Evolutionary conservation across 441 rosid genomes (phyloP), one percentile per base, ranked within the genome.

Genomic region (Jatropha podagrica): DNA sequence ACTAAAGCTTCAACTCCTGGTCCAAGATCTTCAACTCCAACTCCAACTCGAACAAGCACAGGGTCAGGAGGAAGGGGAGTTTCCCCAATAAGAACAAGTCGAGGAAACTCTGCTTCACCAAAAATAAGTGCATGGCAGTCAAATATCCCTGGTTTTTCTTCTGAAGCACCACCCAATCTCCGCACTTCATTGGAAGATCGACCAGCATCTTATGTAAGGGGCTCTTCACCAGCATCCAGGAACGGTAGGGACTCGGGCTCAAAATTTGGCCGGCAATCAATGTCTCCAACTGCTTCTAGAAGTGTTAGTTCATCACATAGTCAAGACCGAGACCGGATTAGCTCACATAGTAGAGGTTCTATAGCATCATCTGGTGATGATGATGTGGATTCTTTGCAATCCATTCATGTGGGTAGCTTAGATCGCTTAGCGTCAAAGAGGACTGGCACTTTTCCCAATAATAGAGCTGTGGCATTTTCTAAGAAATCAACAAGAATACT

Each of bases 91-190:
- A 88, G 91, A 76, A 82, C 89, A 61, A 87, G 81, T 70, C 82
- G 94, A 75, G 99, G 97, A 79, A 94, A 82, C 85, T 94, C 99
- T 78, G 86, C 93, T 56, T 96, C 99, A 37, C 98, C 99, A 52
- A 94, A 94, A 87, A 85, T 88, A 76, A 90, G 85, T 73, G 95
- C 90, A 66, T 96, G 98, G 99, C 98, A 92, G 81, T 84, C 98
- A 68, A 94, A 90, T 76, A 88, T 96, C 61, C 94, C 98, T 63
- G 98, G 98, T 76, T 94, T 96, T 86, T 89, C 99, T 62, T 87
- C 90, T 80, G 98, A 96, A 74, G 98, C 91, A 58, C 99, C 99
- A 1, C 98, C 98, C 11, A 96, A 94, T 86, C 98, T 96, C 65
- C 92, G 95, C 62, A 96, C 99, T 80, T 96, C 99, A 71, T 78